Base-by-base conservation (phyloP, 495 filamentous ascomycete genomes). In the Friedmanniomyces endolithicus region DNA sequence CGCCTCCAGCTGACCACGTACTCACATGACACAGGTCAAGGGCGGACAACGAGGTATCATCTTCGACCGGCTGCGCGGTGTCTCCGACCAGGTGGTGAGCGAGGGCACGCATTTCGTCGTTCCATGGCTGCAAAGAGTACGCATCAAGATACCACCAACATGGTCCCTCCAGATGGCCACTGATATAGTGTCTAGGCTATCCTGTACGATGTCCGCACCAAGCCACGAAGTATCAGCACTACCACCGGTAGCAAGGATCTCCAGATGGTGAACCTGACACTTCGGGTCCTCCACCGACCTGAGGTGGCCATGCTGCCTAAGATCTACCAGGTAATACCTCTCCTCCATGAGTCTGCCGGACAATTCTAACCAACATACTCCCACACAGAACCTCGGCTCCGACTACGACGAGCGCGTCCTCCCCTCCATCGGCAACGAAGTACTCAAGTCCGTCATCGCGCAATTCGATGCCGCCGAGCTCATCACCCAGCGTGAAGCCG, bases 391-490 rank as follows among this genome's bases (percentile, higher is more conserved):
- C 64, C 90, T 97, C 71, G 92, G 92, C 66, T 84, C 79, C 72
- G 92, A 99, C 70, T 99, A 99, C 77, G 92, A 99, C 72, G 92
- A 99, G 76, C 86, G 92, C 72, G 92, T 99, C 43, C 88, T 99
- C 65, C 92, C 92, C 51, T 99, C 92, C 65, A 97, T 99, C 78
- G 92, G 92, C 67, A 99, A 99, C 78, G 92, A 99, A 85, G 92
- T 99, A 63, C 88, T 99, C 68, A 99, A 99, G 75, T 78, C 92
- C 59, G 97, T 97, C 72, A 92, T 99, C 49, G 92, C 92, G 62
- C 92, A 97, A 69, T 99, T 97, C 77, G 92, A 99, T 72, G 92
- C 92, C 63, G 92, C 92, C 52, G 92, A 99, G 72, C 86, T 99
- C 53, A 99, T 99, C 81, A 99, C 92, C 48, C 92, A 99, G 71